These are phyloP conservation scores for Hortiboletus flavorubellus DNA, from an alignment of 768 basidiomycete species.

Conservation along the genomic window DNA sequence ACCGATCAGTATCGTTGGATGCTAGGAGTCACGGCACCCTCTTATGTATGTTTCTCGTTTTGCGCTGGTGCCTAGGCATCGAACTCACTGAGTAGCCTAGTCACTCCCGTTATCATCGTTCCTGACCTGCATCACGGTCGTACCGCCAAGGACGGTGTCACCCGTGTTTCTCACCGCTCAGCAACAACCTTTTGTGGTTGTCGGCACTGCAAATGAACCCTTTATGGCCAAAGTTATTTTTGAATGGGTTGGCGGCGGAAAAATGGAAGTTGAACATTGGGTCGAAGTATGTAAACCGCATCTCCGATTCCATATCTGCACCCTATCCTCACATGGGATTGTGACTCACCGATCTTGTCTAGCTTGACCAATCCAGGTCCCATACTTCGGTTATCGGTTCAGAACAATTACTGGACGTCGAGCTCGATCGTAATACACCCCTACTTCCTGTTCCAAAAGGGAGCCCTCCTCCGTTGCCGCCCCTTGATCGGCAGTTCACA, in stretches of 20 bases:
- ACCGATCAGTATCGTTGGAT: constrained; percentile 47
- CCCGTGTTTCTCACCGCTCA: constrained; percentile 30
- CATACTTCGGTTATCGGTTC: constrained; percentile 40
- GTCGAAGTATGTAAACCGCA: constrained; percentile 38
- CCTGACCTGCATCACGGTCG: constrained; percentile 37
- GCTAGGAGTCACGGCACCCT: constrained; percentile 42
- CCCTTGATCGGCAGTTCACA: constrained; percentile 25
- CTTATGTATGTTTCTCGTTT: constrained; percentile 39
- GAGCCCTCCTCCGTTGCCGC: constrained; percentile 21
- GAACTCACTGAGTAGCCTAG: constrained; percentile 22
- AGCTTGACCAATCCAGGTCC: constrained; percentile 44
- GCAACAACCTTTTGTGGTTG: constrained; percentile 39
- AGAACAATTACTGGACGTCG: constrained; percentile 49
- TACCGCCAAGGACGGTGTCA: constrained; percentile 35
- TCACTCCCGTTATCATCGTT: constrained; percentile 31
- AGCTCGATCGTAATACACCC: constrained; percentile 42
- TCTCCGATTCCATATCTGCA: not conserved
- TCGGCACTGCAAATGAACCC: constrained; percentile 41
- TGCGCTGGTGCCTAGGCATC: not conserved
- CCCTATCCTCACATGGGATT: not conserved
- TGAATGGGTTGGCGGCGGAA: constrained; percentile 40
- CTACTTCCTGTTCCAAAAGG: constrained; percentile 32
- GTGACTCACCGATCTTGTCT: constrained; percentile 1
- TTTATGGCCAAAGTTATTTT: constrained; percentile 43
- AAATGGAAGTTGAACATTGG: constrained; percentile 50